A percentile compares a stretch with the other conserved stretches of the same genome.
Conservation (phyloP, 805 yeast genomes). For the Starmerella bacillaris region DNA sequence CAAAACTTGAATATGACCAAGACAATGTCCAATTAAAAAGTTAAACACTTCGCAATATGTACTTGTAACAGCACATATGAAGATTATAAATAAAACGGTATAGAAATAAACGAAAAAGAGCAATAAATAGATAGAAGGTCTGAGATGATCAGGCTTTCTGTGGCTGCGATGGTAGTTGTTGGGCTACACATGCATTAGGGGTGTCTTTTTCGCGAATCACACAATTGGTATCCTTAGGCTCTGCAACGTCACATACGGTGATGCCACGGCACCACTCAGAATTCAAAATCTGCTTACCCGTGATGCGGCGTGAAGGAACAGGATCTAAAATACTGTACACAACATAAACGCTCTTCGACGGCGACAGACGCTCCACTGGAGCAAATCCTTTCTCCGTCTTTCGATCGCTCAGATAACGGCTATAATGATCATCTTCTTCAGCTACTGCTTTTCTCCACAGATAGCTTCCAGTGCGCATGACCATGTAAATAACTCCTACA, state of each 20-base stretch:
- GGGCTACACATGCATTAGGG: too few relatives aligned
- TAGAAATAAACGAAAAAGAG: too few relatives aligned
- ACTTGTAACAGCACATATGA: too few relatives aligned
- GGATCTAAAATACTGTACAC: slow-evolving; percentile 89
- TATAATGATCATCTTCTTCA: slow-evolving; percentile 62
- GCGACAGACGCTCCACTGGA: slow-evolving; percentile 69
- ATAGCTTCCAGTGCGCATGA: slow-evolving; percentile 81
- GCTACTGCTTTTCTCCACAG: slow-evolving; percentile 69
- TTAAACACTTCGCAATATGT: too few relatives aligned
- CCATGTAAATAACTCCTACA: slow-evolving; percentile 56
- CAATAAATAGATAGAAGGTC: too few relatives aligned
- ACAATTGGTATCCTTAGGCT: slow-evolving; percentile 10
- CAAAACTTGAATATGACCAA: too few relatives aligned
- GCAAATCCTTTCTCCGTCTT: slow-evolving; percentile 74
- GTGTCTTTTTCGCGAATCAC: too few relatives aligned
- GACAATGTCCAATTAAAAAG: too few relatives aligned
- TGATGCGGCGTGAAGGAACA: slow-evolving; percentile 68
- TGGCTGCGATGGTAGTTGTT: too few relatives aligned
- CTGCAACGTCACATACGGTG: slow-evolving; percentile 56
- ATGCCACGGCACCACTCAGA: slow-evolving; percentile 95
- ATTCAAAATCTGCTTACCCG: slow-evolving; percentile 69
- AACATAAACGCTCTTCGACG: slow-evolving; percentile 82
- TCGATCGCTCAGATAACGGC: slow-evolving; percentile 55
- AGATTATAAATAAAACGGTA: too few relatives aligned
- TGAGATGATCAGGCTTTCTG: too few relatives aligned